Base-by-base conservation (phyloP, 352 stramenopile species). In the Phytophthora hybrid region DNA sequence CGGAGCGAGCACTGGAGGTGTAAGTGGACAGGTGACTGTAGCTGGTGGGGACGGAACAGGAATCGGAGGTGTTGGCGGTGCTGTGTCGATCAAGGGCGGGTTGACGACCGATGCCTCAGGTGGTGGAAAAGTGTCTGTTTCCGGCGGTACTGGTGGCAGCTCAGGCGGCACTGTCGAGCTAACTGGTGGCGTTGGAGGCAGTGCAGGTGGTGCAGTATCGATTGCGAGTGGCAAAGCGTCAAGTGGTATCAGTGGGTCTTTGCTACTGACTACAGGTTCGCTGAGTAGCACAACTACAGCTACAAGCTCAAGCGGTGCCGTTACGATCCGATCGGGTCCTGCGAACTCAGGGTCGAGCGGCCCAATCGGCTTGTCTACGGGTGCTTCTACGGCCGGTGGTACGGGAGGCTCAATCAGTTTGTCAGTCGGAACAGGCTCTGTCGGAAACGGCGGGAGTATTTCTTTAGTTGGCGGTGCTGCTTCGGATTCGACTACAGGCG, bases 1-100 rank as follows among this genome's bases (percentile, higher is more conserved):
- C 53, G 82, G 82, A 49, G 58, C 55, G 39, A 72, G 77, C n/a
- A 54, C 71, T 9, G 56, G 46, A 18, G 64, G 71, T 14, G 26
- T 31, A 29, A 81, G 82, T n/a, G 77, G 79, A 6, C 75, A 80
- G 21, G 63, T 83, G 18, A 73, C 69, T 13, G 73, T 90, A 16
- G 58, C 54, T 32, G 78, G 68, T 37, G 80, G 79, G 41, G 32
- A 21, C 10, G 75, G 79, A 31, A 80, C 29, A n/a, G 71, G 59
- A 5, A 71, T 61, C 6, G 54, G 61, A 52, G 77, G 73, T 5
- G 52, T 59, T 29, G 71, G 78, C 32, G 81, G 81, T 18, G 73
- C 52, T 5, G 49, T 88, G 14, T 61, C 60, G 5, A 63, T 88
- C 14, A 21, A 16, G 9, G 59, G 59, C 10, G 59, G 59, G 5